Base-by-base conservation (phyloP, 2,329 filamentous ascomycete genomes). In the Ustulina deusta region DNA sequence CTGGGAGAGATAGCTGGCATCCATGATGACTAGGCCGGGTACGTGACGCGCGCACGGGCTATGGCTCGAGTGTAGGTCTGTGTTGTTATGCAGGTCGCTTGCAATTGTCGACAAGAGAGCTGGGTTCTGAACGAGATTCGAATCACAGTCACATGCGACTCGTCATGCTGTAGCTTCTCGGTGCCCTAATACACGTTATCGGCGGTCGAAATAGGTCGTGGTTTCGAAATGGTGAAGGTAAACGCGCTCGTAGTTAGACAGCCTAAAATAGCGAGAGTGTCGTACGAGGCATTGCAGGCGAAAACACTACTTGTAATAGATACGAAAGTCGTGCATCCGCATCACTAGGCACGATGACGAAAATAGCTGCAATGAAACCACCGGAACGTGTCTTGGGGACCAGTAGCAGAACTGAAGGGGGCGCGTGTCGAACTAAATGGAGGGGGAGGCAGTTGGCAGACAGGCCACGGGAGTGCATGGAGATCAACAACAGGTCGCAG, bases 1-100 rank as follows among this genome's bases (percentile, higher is more conserved):
- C 80, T 97, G 93, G 75, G 93, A 92, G 78, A 98, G 86, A 81
- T 97, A 97, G 79, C 92, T 93, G 66, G 94, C 93, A 82, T 97
- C 94, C 90, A 97, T 97, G 56, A 63, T 72, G 71, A 55, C 56
- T 20, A 34, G 32, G 32, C 25, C 1, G n/a, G 13, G 36, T 38
- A 46, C 48, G 40, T 48, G 56, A 63, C 29, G 60, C 56, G 59
- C 63, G 63, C 22, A 48, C 36, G 61, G 51, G 46, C 44, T 58
- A 42, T 59, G 27, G 32, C 52, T 44, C n/a, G 36, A 36, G 20
- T 34, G 57, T 32, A 25, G n/a, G 25, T 29, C n/a, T 65, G 27
- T 49, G 32, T 38, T 58, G 63, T 42, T 55, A 32, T 58, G 48
- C 38, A 32, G 34, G 52, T 42, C 38, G 62, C 25, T 34, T 48